phyloP scores from a whole-genome alignment of 2,329 filamentous ascomycete genomes.

The Remersonia thermophila region DNA sequence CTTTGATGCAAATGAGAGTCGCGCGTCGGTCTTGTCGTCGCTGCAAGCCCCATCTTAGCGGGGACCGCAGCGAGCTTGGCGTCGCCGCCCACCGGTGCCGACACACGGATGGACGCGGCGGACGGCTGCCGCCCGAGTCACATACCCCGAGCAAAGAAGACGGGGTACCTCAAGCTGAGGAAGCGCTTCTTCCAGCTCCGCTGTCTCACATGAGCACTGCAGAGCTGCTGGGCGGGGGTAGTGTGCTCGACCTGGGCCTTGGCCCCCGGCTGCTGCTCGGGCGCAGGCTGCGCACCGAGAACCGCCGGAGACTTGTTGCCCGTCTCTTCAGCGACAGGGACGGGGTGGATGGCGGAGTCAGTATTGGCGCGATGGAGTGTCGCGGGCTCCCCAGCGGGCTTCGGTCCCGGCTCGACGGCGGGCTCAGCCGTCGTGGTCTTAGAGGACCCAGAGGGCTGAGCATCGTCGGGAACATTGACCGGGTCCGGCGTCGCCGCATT shows the following conservation, averaged over 20 bases:
- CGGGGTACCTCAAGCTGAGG: slow-evolving; percentile 12
- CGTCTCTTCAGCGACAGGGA: slow-evolving; percentile 1
- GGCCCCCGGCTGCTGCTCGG: slow-evolving; percentile 6
- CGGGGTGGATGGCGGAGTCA: slow-evolving; percentile 7
- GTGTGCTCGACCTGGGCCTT: slow-evolving; percentile 6
- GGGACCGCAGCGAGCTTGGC: neutral
- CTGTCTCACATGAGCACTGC: slow-evolving; percentile 10
- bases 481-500: slow-evolving; percentile 4
- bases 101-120: slow-evolving; percentile 5
- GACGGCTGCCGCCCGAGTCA: slow-evolving; percentile 12
- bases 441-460: slow-evolving; percentile 15
- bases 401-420: slow-evolving; percentile 7
- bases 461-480: slow-evolving; percentile 11
- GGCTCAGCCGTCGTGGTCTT: slow-evolving; percentile 13
- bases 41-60: neutral
- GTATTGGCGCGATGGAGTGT: slow-evolving; percentile 3
- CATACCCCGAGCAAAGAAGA: slow-evolving; percentile 16
- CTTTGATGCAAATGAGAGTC: slow-evolving; percentile 13
- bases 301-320: slow-evolving; percentile 3
- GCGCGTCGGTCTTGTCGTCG: slow-evolving; percentile 4
- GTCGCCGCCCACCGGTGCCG: slow-evolving; percentile 3
- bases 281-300: slow-evolving; percentile 8
- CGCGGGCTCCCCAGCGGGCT: slow-evolving; percentile 14
- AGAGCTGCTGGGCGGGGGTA: too few species aligned
- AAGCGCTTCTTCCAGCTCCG: slow-evolving; percentile 16